Conservation (phyloP, 2,329 filamentous ascomycete genomes). For the Pseudogymnoascus sp. region DNA sequence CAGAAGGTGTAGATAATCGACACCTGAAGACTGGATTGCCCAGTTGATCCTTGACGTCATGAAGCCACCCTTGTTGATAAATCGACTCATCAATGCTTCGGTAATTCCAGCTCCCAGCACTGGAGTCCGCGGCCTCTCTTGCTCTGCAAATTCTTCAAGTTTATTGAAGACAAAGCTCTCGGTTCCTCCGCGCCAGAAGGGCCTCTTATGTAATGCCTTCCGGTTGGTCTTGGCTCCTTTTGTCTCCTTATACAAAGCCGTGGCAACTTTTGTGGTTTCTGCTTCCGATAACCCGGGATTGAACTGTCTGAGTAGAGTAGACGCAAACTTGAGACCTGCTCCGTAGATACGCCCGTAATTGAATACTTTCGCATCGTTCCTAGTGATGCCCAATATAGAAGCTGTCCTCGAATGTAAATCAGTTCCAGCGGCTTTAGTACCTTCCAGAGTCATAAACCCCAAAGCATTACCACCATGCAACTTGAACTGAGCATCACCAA, state of each 20-base stretch:
- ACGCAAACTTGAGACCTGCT: conserved; percentile 89
- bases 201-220: conserved; percentile 59
- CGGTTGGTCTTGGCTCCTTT: conserved; percentile 81
- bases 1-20: conserved; percentile 92
- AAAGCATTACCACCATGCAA: conserved; percentile 94
- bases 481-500: conserved; percentile 91
- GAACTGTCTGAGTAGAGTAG: conserved; percentile 84
- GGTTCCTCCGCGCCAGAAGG: conserved; percentile 93
- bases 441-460: conserved; percentile 98
- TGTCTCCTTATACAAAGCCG: conserved; percentile 75
- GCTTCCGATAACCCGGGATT: conserved; percentile 75
- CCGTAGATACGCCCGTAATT: conserved; percentile 99
- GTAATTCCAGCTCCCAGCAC: conserved; percentile 93
- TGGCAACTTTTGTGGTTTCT: conserved; percentile 67
- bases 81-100: conserved; percentile 82
- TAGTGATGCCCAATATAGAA: conserved; percentile 80
- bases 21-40: conserved; percentile 95
- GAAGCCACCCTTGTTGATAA: conserved; percentile 81
- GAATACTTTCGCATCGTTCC: conserved; percentile 95
- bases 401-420: conserved; percentile 93
- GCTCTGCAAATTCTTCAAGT: conserved; percentile 94
- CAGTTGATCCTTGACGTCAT: conserved; percentile 97
- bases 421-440: conserved; percentile 86
- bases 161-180: conserved; percentile 98
- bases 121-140: conserved; percentile 81